Base-by-base conservation (phyloP, 1,139 yeast species). In the Candida tropicalis region DNA sequence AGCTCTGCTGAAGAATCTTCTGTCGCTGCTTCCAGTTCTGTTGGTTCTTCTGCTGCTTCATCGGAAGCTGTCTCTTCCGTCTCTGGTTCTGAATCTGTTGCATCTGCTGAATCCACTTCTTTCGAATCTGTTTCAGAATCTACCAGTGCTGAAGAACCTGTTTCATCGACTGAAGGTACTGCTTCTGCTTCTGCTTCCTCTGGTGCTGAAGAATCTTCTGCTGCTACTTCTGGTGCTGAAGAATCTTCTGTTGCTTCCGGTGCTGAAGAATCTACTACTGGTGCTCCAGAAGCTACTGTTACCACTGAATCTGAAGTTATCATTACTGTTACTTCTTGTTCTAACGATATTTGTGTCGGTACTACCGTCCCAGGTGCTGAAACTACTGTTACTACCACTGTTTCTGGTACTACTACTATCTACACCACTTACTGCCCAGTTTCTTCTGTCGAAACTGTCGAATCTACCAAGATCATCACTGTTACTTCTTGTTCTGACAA, bases 301-400 rank as follows among this genome's bases (percentile, higher is more conserved):
- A 50, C 60, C 34, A 51, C 49, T 43, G 24, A 52, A 50, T 49
- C 46, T 18, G 62, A 60, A 32, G 58, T 65, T 46, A 59, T 67
- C 42, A 55, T 58, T 32, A 58, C 83, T 58, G 66, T 77, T 63
- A 77, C 82, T 46, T 68, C 76, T 44, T 78, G 84, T 65, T 55
- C 62, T 35, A 58, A 66, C 55, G 45, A 66, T 59, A 55, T 52
- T 41, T 71, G 75, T 57, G 41, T 54, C 40, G 52, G 51, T 27
- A 56, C 69, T 35, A 55, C 65, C 22, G 67, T 63, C 42, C 60
- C 73, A 44, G 70, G 65, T 45, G 60, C 66, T 36, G 54, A 57
- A 38, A 51, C 59, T 41, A 45, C 53, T 27, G 55, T 62, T 46
- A 68, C 73, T 17, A 56, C 65, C 24, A 65, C 69, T 45, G 56